A percentile compares a stretch with the other conserved stretches of the same genome.
These are phyloP conservation scores for Uronychia binucleata DNA, from an alignment of 73 alveolate genomes.

Conservation along the genomic window DNA sequence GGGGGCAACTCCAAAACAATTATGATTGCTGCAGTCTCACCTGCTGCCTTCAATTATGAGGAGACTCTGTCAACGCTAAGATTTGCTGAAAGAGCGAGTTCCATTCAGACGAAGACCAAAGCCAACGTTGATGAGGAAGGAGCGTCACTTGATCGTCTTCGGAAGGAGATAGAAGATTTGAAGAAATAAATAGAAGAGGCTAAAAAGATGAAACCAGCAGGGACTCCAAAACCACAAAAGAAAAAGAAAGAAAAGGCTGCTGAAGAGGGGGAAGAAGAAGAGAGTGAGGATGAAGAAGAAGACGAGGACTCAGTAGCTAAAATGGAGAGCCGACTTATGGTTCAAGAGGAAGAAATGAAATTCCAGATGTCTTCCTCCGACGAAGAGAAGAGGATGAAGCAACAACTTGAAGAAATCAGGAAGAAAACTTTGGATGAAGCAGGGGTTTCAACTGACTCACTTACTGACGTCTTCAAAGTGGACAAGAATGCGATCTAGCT, in stretches of 20 bases:
- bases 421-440: slow-evolving; percentile 6
- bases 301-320: background rate
- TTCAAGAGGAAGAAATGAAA: background rate
- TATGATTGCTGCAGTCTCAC: slow-evolving; percentile 72
- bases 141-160: background rate
- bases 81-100: slow-evolving; percentile 94
- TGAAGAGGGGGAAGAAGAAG: background rate
- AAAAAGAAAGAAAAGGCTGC: background rate
- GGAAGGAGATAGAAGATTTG: background rate
- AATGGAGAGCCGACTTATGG: background rate
- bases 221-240: background rate
- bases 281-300: background rate
- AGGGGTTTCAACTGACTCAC: slow-evolving; percentile 1
- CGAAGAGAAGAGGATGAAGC: background rate
- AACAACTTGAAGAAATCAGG: slow-evolving; percentile 12
- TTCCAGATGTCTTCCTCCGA: background rate
- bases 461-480: background rate
- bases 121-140: slow-evolving; percentile 72
- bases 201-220: background rate
- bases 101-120: slow-evolving; percentile 70
- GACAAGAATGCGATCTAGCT: slow-evolving; percentile 7
- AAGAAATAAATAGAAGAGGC: background rate
- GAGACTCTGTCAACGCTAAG: slow-evolving; percentile 71
- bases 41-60: slow-evolving; percentile 61
- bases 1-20: slow-evolving; percentile 71